A percentile compares a stretch with the other conserved stretches of the same genome.
Conservation (phyloP, 345 rosid species). For the Lepidium aucheri region DNA sequence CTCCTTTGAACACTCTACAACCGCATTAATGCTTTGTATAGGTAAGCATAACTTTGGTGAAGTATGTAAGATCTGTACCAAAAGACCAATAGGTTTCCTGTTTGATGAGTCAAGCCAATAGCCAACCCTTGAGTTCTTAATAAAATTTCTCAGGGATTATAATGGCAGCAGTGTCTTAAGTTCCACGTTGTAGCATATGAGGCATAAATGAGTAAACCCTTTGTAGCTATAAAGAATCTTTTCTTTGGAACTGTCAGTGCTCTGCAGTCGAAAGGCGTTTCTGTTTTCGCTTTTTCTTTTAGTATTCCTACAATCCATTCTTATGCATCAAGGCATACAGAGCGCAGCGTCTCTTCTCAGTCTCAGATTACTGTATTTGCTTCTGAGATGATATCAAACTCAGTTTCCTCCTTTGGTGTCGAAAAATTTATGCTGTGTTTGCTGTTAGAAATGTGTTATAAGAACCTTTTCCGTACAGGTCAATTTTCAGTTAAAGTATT, state of each 20-base stretch:
- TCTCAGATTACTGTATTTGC: background rate
- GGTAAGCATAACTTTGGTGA: conserved; percentile 1
- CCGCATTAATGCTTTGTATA: background rate
- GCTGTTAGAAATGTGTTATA: background rate
- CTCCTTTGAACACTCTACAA: background rate
- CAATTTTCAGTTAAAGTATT: background rate
- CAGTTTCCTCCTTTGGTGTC: background rate
- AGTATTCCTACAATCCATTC: background rate
- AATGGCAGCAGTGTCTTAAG: background rate
- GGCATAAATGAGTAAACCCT: background rate
- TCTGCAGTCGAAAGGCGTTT: background rate
- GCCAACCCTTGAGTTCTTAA: background rate
- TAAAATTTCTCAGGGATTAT: background rate
- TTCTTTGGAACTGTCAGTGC: background rate
- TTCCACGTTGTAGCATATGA: background rate
- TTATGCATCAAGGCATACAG: background rate
- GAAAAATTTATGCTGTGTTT: background rate
- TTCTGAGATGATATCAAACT: background rate
- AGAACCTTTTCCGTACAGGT: background rate
- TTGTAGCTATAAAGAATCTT: background rate
- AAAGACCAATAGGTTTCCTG: background rate
- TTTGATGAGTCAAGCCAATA: background rate
- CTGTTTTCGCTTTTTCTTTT: background rate
- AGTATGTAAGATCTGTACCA: background rate
- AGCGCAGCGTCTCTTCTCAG: background rate